These are phyloP conservation scores for Apiotrichum siamense DNA, from an alignment of 1,284 basidiomycete genomes.

Conservation along the genomic window DNA sequence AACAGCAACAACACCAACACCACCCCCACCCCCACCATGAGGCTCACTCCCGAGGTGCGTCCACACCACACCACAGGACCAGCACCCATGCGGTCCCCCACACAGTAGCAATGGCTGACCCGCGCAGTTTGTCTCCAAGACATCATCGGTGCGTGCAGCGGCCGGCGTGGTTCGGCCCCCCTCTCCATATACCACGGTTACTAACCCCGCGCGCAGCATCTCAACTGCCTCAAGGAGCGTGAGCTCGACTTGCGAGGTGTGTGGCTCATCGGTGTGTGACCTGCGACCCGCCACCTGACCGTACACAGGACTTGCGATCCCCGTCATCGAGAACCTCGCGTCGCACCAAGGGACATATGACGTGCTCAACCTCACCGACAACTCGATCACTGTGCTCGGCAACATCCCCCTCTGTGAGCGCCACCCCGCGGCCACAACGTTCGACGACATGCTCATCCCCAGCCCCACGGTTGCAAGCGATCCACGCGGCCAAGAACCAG, in stretches of 20 bases:
- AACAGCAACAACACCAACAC: background rate
- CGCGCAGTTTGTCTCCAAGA: constrained; percentile 41
- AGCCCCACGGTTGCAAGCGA: constrained; percentile 75
- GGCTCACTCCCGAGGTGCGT: constrained; percentile 48
- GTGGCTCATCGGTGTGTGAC: constrained; percentile 28
- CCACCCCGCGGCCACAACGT: too few species aligned
- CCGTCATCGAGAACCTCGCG: constrained; percentile 97
- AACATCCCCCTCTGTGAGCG: constrained; percentile 73
- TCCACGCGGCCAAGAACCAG: constrained; percentile 95
- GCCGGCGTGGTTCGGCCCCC: background rate
- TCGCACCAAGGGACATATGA: constrained; percentile 72
- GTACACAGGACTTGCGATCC: constrained; percentile 82
- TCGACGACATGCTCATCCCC: constrained; percentile 35
- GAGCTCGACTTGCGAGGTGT: constrained; percentile 89
- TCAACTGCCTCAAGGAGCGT: constrained; percentile 88
- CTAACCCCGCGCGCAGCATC: constrained; percentile 47
- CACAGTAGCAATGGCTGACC: background rate
- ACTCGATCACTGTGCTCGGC: constrained; percentile 79
- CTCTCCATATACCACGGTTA: background rate
- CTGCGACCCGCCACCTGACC: constrained; percentile 1
- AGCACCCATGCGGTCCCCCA: background rate
- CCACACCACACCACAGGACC: too few species aligned
- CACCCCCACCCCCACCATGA: constrained; percentile 28
- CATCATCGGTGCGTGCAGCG: constrained; percentile 37
- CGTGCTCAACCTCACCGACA: constrained; percentile 88